Percentiles rank a stretch among this genome's conserved stretches.
Evolutionary conservation across 768 basidiomycete species (phyloP).

Genomic region (Suillus sp.): DNA sequence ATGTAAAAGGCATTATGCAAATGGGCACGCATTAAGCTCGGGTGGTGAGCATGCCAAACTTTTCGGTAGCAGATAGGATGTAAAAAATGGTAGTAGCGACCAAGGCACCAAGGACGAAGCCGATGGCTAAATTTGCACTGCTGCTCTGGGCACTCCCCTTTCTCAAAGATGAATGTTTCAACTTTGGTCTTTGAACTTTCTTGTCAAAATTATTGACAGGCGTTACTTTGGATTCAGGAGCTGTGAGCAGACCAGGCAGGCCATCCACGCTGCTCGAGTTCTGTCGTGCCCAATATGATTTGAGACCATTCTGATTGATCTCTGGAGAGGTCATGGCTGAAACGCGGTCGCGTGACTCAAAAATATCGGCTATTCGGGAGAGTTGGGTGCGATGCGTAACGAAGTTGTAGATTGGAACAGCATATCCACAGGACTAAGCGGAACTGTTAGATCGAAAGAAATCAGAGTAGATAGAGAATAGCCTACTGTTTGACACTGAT

Average conservation of each 20-base stretch:
- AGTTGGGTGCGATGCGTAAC: conserved; percentile 56
- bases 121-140: conserved; percentile 13
- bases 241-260: conserved; percentile 48
- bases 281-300: conserved; percentile 51
- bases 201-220: conserved; percentile 26
- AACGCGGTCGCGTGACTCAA: conserved; percentile 44
- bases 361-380: conserved; percentile 41
- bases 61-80: background rate
- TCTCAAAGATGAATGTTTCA: background rate
- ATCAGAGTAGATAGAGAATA: background rate
- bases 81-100: conserved; percentile 13
- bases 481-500: conserved; percentile 52
- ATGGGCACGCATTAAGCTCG: conserved; percentile 2
- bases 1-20: background rate
- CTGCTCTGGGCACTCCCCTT: background rate
- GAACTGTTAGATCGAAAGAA: background rate
- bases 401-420: conserved; percentile 64
- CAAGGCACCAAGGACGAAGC: conserved; percentile 24
- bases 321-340: background rate
- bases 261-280: conserved; percentile 61
- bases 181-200: conserved; percentile 16
- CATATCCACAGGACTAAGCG: conserved; percentile 63
- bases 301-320: conserved; percentile 40
- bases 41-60: background rate
- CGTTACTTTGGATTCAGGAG: conserved; percentile 18